Base-by-base conservation (phyloP, 352 stramenopile species). In the Aphanomyces euteiches region DNA sequence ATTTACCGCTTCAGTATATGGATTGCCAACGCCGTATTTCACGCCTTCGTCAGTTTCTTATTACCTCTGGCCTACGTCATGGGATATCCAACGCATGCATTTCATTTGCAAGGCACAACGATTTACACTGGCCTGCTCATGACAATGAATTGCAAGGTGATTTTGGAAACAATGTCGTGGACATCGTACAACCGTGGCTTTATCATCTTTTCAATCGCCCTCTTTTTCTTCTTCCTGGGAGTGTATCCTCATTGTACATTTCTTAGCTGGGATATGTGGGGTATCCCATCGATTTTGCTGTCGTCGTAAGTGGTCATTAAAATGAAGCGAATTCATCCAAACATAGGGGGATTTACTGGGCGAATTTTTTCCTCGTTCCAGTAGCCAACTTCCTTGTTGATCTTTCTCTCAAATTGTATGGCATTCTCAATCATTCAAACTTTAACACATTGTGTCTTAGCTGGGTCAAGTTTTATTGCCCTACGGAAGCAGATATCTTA, bases 141-240 rank as follows among this genome's bases (percentile, higher is more conserved):
- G 82, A 88, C 85, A 7, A 83, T 83, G 39, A 92, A 92, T 56
- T 10, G 78, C 57, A 92, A 92, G 74, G 85, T 92, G n/a, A 69
- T 85, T 4, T 57, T 92, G 39, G 83, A 90, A 72, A 90, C 85
- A 6, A 72, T 85, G n/a, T 89, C 78, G 38, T 92, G 85, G 85
- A 92, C 81, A 53, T 87, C 85, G 66, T 88, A 81, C 74, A 89
- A 89, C 73, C 64, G 73, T 12, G 60, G 78, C 21, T 80, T 88
- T 54, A 67, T 92, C 34, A 67, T 75, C 8, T 88, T 84, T 61
- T 89, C 81, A 47, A 10, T 90, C 7, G 73, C 67, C 47, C 68
- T 90, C 10, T 92, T 85, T 67, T 81, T 89, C 65, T 79, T 77
- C 50, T 90, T 90, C 59, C 67, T 90, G 39, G 48, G 90, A 59